Evolutionary conservation across 1,284 basidiomycete genomes (phyloP).

Genomic region (Trichosporon inkin): DNA sequence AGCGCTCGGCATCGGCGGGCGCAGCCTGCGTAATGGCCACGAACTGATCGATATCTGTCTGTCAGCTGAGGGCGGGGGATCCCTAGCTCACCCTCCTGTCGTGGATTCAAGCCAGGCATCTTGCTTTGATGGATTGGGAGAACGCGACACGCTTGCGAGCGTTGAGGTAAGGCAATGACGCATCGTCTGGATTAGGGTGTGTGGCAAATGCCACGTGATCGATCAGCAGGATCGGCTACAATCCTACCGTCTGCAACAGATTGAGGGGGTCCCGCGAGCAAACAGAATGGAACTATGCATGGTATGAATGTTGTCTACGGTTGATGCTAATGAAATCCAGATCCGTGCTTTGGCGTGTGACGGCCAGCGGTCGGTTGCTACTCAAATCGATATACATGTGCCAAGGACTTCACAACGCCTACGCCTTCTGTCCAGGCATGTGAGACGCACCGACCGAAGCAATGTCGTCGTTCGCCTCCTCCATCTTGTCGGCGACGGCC

Average conservation of each 20-base stretch:
- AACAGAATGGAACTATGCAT: slow-evolving; percentile 2
- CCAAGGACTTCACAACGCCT: no score
- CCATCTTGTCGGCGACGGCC: slow-evolving; percentile 10
- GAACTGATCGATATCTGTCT: slow-evolving; percentile 45
- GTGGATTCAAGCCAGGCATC: slow-evolving; percentile 40
- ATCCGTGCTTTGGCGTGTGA: not conserved
- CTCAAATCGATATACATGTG: no score
- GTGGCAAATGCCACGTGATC: slow-evolving; percentile 5
- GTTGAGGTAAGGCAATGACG: not conserved
- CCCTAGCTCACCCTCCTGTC: slow-evolving; percentile 31
- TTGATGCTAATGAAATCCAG: not conserved
- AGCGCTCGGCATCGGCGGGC: slow-evolving; percentile 39
- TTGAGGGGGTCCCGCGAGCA: no score
- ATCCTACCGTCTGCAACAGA: no score
- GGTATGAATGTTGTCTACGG: not conserved
- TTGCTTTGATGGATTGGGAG: not conserved
- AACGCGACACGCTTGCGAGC: not conserved
- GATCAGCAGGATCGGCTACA: not conserved
- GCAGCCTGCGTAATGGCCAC: slow-evolving; percentile 46
- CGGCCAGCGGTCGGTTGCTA: no score
- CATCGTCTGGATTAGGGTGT: not conserved
- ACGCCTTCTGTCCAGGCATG: not conserved
- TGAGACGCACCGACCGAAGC: not conserved
- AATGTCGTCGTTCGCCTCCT: slow-evolving; percentile 4
- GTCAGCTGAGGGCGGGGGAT: not conserved